Evolutionary conservation across 805 yeast genomes (phyloP), one percentile per base, ranked within the genome.

Genomic region (Suhomyces xylopsoci): DNA sequence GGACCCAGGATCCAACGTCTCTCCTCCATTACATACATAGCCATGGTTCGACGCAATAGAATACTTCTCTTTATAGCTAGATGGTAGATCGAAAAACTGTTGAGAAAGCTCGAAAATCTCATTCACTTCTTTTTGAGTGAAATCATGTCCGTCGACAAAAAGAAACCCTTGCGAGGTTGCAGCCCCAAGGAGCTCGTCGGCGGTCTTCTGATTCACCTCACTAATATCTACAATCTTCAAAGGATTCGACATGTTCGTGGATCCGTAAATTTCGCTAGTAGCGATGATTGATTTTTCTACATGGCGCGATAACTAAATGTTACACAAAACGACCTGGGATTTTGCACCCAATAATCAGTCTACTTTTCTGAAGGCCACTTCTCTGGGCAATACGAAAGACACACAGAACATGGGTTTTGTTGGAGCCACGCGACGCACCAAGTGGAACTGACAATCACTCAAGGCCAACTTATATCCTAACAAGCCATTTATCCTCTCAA

Each of bases 361-460:
- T 22, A 25, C 52, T 41, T 61, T 58, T 56, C 59, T 66, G 50
- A 84, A 85, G 7, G 88, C 90, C 50, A 86, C 83, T 53, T 79
- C 82, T 58, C 76, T 78, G 0, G 96, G 96, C 30, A 94, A 76
- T 61, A 69, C 68, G 69, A 92, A 92, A 6, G 91, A 77, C 3
- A 90, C 88, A 70, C 97, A 90, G 66, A 82, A 92, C 99, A 94
- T 94, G 32, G 93, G 93, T 65, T 94, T 94, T 5, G 97, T 90
- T 3, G 99, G 99, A 0, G 99, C 93, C 7, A 94, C 99, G 66
- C 85, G 86, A 65, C 99, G 83, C 8, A 94, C 99, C 58, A 87
- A 73, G 63, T 93, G 98, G 69, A 93, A 88, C 0, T 70, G 63
- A 38, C 88, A 69, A 0, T 71, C 65, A 3, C 76, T 76, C 12